Percentiles rank a stretch among this genome's conserved stretches.
These are phyloP conservation scores for Dioszegia crocea DNA, from an alignment of 768 basidiomycete species.

Conservation along the genomic window DNA sequence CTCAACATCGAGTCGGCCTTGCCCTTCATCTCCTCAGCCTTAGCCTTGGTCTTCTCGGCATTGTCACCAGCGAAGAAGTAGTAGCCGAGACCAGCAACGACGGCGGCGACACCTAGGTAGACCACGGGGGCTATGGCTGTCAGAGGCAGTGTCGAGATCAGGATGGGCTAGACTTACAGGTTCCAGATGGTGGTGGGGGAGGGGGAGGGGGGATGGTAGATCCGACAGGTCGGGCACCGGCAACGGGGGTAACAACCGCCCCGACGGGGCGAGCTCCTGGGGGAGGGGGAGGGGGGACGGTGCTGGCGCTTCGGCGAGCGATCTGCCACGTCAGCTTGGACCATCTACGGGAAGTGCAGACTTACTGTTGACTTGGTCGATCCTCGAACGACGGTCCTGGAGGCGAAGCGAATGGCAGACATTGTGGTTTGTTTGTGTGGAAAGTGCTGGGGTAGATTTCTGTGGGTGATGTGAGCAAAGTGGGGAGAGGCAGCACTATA, in stretches of 20 bases:
- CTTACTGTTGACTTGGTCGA: slow-evolving; percentile 1
- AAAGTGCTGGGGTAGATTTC: neutral
- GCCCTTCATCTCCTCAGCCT: slow-evolving; percentile 12
- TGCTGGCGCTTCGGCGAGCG: slow-evolving; percentile 7
- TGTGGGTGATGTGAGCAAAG: neutral
- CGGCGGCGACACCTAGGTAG: slow-evolving; percentile 25
- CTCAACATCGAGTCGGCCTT: slow-evolving; percentile 14
- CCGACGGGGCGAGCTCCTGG: neutral
- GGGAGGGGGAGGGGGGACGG: slow-evolving; percentile 8
- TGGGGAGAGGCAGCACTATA: neutral
- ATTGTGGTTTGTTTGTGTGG: neutral
- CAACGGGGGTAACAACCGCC: neutral
- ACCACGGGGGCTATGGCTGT: slow-evolving; percentile 19
- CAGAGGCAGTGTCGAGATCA: too few species aligned
- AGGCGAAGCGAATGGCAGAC: slow-evolving; percentile 1
- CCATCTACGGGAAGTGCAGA: neutral
- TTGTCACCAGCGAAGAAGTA: slow-evolving; percentile 23
- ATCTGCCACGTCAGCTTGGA: neutral
- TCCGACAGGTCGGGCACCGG: neutral
- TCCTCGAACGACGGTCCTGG: neutral
- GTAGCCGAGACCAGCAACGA: slow-evolving; percentile 23
- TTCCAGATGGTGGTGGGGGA: slow-evolving; percentile 7
- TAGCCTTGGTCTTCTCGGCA: slow-evolving; percentile 4
- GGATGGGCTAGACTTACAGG: slow-evolving; percentile 6
- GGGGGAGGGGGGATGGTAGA: neutral